phyloP scores from a whole-genome alignment of 441 rosid species.

The Kokia cookei region DNA sequence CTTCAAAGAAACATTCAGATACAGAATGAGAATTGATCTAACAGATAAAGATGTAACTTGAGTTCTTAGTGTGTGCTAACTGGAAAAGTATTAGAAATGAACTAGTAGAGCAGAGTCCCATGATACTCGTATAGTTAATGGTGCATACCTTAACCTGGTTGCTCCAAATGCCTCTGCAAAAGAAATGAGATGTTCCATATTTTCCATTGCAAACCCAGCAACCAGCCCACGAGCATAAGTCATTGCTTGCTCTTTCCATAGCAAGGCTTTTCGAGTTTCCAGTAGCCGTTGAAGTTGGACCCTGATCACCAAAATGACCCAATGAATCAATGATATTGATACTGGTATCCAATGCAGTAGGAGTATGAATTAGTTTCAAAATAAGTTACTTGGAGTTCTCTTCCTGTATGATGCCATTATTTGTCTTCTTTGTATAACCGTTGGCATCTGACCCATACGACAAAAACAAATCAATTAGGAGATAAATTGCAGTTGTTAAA shows the following conservation, averaged over 20 bases:
- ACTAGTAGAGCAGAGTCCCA: background rate
- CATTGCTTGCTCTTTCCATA: slow-evolving; percentile 86
- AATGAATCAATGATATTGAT: slow-evolving; percentile 8
- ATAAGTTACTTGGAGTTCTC: slow-evolving; percentile 66
- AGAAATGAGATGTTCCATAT: slow-evolving; percentile 59
- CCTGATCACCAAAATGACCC: slow-evolving; percentile 25
- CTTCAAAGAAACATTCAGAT: background rate
- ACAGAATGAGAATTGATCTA: background rate
- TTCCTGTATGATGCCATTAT: slow-evolving; percentile 27
- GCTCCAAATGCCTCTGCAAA: slow-evolving; percentile 81
- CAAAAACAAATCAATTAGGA: slow-evolving; percentile 9
- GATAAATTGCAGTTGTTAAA: background rate
- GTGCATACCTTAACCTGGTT: slow-evolving; percentile 54
- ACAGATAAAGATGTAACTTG: background rate
- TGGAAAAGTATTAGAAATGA: background rate
- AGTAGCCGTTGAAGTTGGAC: slow-evolving; percentile 68
- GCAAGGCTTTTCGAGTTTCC: slow-evolving; percentile 60
- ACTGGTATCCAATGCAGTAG: background rate
- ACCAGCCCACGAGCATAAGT: slow-evolving; percentile 72
- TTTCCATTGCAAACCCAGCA: slow-evolving; percentile 69
- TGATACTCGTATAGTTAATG: background rate
- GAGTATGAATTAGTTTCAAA: background rate
- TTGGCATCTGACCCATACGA: slow-evolving; percentile 18
- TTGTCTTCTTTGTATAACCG: slow-evolving; percentile 21
- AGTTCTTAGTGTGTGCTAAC: background rate